phyloP scores from a whole-genome alignment of 2,329 filamentous ascomycete species.

The Aspergillus fumigatiaffinis region DNA sequence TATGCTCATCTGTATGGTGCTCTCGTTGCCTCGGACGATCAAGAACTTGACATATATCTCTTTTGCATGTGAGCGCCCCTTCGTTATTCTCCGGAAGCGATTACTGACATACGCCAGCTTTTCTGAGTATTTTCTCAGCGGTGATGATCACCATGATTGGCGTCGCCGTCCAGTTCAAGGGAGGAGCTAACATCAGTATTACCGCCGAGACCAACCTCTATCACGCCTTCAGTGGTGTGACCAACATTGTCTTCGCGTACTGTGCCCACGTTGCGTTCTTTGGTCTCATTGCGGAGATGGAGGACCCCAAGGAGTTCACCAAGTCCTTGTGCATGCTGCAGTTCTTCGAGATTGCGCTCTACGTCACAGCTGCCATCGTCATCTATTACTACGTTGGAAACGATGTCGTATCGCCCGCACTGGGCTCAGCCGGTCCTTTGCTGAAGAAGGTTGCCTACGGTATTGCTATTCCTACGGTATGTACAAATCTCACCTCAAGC shows the following conservation, averaged over 20 bases:
- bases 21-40: conserved; percentile 60
- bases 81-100: not conserved
- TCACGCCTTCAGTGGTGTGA: conserved; percentile 58
- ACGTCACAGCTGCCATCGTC: conserved; percentile 62
- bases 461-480: conserved; percentile 60
- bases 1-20: conserved; percentile 54
- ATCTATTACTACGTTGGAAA: conserved; percentile 65
- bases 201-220: conserved; percentile 45
- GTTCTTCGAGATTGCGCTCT: conserved; percentile 56
- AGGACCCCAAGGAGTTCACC: conserved; percentile 56
- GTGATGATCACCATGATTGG: conserved; percentile 65
- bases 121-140: conserved; percentile 61
- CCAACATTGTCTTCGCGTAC: conserved; percentile 69
- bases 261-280: conserved; percentile 68
- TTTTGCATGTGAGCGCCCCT: conserved; percentile 45
- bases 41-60: conserved; percentile 60
- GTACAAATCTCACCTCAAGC: conserved; percentile 2
- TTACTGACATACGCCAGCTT: conserved; percentile 40
- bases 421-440: conserved; percentile 56
- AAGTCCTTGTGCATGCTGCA: conserved; percentile 62
- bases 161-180: conserved; percentile 52
- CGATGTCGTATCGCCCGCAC: conserved; percentile 60
- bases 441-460: conserved; percentile 64
- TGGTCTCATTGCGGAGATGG: conserved; percentile 61
- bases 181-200: conserved; percentile 32